Evolutionary conservation across 2,329 filamentous ascomycete genomes (phyloP), one percentile per base, ranked within the genome.

Genomic region (Penicillium hesseltinei): DNA sequence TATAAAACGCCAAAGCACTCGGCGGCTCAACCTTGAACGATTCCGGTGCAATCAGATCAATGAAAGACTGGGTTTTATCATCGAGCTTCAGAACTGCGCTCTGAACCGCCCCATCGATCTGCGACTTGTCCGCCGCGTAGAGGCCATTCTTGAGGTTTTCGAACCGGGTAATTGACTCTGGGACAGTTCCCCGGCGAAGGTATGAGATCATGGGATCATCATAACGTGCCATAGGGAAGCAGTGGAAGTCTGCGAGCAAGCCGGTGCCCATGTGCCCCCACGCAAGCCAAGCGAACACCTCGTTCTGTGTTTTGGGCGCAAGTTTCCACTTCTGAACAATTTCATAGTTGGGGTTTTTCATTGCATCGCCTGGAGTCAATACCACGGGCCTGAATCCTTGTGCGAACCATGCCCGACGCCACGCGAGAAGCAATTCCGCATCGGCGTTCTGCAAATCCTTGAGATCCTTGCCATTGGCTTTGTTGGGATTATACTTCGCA

Each of bases 391-490:
- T 86, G 77, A 97, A 97, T 11, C 93, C 94, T 68, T 95, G 87
- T 0, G 92, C 91, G 90, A 91, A 97, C 92, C 93, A 97, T 3
- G 93, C 92, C 45, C 91, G 84, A 59, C 92, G 84, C 94, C 94
- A 97, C 52, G 90, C 88, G 56, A 96, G 78, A 48, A 97, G 81
- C 58, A 97, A 77, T 57, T 88, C 84, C 69, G 88, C 88, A 71
- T 97, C 90, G 4, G 90, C 89, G 58, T 89, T 84, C 65, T 84
- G 84, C 50, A 84, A 82, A 19, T 83, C 82, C 48, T 83, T 80
- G 23, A 60, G 51, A 33, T 88, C 83, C 73, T 88, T 88, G 66
- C 81, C 81, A 19, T 80, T 73, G 5, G 58, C 44, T 51, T 67
- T 66, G 21, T 62, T 67, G 13, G 64, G 64, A n/a, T 67, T 67